Base-by-base conservation (phyloP, 164 flowering plant genomes). In the Magnolia changhungtana region DNA sequence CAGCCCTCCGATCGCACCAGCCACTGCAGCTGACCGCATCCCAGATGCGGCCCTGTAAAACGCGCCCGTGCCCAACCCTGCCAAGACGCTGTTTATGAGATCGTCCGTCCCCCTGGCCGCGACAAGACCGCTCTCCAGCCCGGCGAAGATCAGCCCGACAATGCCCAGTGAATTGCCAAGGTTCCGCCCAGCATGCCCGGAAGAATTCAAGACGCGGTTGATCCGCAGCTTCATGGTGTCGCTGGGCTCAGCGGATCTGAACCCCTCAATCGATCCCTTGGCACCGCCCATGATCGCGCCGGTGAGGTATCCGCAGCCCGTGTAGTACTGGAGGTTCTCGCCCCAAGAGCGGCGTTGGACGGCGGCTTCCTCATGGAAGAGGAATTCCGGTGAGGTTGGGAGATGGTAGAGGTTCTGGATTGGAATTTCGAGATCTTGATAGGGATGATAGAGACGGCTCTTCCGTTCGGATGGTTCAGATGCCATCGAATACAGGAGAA, bases 61-160 rank as follows among this genome's bases (percentile, higher is more conserved):
- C 0, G 89, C 97, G 11, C 98, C 98, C 0, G 96, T 91, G 20
- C 91, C 96, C 77, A 92, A 74, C 11, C 97, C 98, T 61, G 97
- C 98, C n/a, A 78, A 65, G 31, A 89, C 87, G 49, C 87, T 89
- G 31, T 83, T 92, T 24, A 84, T 9, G 64, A 84, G 50, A 82
- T 94, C 96, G 78, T 91, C 98, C 0, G 80, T 70, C 4, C 81
- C 97, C 58, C 91, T 87, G 13, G 67, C 13, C 20, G 80, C 74
- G 0, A 82, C 78, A 23, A 90, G 59, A 20, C 84, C 91, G 59
- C 94, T 92, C 81, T 92, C 92, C 69, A 89, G n/a, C 63, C 90
- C 90, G 8, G 91, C 89, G 67, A 77, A 90, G 19, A 89, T 84
- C 80, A 90, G 55, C 13, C 94, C 94, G 49, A 89, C 49, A 63